Base-by-base conservation (phyloP, 1,139 yeast genomes). In the Chernovozyma sophiae-reginae region DNA sequence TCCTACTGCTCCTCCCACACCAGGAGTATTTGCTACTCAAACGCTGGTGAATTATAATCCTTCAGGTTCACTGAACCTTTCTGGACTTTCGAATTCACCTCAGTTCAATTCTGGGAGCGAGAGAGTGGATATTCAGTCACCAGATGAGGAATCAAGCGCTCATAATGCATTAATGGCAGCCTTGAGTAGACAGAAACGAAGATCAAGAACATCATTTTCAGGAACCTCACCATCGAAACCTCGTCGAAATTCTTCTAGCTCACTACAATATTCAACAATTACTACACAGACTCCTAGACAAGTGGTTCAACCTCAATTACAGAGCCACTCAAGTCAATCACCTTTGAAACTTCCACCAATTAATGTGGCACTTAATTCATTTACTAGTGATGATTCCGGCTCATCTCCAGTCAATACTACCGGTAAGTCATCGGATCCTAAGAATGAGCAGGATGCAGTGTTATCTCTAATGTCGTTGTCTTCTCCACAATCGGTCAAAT, bases 91-190 rank as follows among this genome's bases (percentile, higher is more conserved):
- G 17, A 36, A 36, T 18, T 36, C 39, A 12, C 39, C 37, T 15
- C 34, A 36, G 25, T 32, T 38, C 32, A 25, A 19, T n/a, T 18
- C 32, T 29, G 29, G 29, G 6, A 14, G 17, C 18, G 40, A 37
- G 30, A 28, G 40, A 36, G 42, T 45, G 31, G 36, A 43, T 37
- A 46, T 62, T 4, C 68, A 66, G 2, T 51, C 56, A 11, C 63
- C 65, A 1, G 67, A 65, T 35, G 72, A 65, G 42, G 73, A 66
- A 41, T 50, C 64, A 13, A 65, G 71, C 46, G 74, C 74, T 5
- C 74, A 68, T 39, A 59, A 58, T 43, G 75, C 74, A 3, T 54
- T 69, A 32, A 51, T 66, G 45, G 72, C 73, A 2, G 70, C 74
- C 1, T 49, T 68, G 29, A 54, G 60, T 8, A 45, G 70, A 34